A percentile compares a stretch with the other conserved stretches of the same genome.
phyloP scores from a whole-genome alignment of 208 protist genomes.

The Phytomonas sp. region DNA sequence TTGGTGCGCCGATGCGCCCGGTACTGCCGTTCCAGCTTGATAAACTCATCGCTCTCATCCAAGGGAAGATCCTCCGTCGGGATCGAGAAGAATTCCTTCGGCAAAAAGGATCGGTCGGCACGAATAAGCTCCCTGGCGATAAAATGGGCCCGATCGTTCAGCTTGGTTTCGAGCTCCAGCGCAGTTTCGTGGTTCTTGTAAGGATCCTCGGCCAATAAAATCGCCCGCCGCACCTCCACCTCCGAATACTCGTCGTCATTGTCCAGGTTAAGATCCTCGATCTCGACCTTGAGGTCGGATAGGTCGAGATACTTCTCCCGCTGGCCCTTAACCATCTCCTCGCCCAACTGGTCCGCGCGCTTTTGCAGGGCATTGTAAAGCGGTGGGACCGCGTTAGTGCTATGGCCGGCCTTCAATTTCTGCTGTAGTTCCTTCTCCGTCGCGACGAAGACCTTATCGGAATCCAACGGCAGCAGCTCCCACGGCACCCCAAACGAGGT shows the following conservation, averaged over 20 bases:
- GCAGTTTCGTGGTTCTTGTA: constrained; percentile 34
- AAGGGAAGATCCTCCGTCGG: constrained; percentile 32
- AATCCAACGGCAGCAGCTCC: constrained; percentile 28
- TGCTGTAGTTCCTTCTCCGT: constrained; percentile 43
- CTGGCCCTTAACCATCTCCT: constrained; percentile 45
- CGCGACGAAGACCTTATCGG: constrained; percentile 44
- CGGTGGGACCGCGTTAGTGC: constrained; percentile 25
- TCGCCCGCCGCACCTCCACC: constrained; percentile 61
- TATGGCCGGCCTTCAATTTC: constrained; percentile 29
- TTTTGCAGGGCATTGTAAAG: constrained; percentile 42
- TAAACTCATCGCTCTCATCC: constrained; percentile 21
- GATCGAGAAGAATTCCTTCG: constrained; percentile 38
- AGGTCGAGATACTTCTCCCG: constrained; percentile 59
- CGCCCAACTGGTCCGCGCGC: constrained; percentile 49
- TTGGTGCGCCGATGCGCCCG: constrained; percentile 22
- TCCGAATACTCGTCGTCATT: constrained; percentile 40
- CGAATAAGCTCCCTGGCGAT: constrained; percentile 44
- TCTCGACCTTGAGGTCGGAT: constrained; percentile 41
- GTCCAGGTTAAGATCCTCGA: constrained; percentile 54
- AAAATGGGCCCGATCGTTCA: constrained; percentile 61
- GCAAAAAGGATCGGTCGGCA: constrained; percentile 46
- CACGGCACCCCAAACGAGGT: constrained; percentile 52
- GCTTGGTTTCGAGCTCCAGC: constrained; percentile 40
- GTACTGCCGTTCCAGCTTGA: constrained; percentile 26
- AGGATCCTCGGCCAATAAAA: constrained; percentile 50